Conservation (phyloP, 345 rosid genomes). For the Noccaea caerulescens region DNA sequence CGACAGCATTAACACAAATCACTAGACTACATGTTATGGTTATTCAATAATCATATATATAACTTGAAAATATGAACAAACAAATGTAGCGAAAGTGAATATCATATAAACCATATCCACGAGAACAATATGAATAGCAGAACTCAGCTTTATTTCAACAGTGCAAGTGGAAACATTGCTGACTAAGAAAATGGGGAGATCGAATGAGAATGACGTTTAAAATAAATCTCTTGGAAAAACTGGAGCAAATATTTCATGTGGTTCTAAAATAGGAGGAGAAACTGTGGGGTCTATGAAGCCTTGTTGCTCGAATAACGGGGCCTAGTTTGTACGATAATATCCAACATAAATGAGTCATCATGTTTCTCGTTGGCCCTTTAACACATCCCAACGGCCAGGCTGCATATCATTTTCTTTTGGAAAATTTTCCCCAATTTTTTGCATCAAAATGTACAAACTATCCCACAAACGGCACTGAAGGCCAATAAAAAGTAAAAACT, state of each 20-base stretch:
- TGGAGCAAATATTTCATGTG: conserved; percentile 14
- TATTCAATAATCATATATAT: neutral
- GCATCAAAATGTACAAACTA: neutral
- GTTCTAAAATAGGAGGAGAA: neutral
- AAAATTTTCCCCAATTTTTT: too few relatives aligned
- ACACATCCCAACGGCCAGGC: conserved; percentile 3
- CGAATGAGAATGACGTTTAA: neutral
- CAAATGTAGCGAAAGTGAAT: conserved; percentile 3
- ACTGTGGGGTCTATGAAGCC: neutral
- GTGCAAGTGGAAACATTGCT: neutral
- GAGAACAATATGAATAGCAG: neutral
- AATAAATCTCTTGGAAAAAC: conserved; percentile 13
- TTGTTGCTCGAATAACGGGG: conserved; percentile 19
- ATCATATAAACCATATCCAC: neutral
- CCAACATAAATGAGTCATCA: neutral
- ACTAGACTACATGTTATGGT: too few relatives aligned
- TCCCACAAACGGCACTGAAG: neutral
- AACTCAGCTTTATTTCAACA: neutral
- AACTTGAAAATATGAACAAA: neutral
- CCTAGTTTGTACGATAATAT: neutral
- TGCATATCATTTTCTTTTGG: neutral
- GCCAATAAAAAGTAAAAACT: too few relatives aligned
- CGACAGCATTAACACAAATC: too few relatives aligned
- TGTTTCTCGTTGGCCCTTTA: conserved; percentile 12
- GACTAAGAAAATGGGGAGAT: conserved; percentile 15